Base-by-base conservation (phyloP, 139 green algal genomes). In the Spirogloea muscicola region DNA sequence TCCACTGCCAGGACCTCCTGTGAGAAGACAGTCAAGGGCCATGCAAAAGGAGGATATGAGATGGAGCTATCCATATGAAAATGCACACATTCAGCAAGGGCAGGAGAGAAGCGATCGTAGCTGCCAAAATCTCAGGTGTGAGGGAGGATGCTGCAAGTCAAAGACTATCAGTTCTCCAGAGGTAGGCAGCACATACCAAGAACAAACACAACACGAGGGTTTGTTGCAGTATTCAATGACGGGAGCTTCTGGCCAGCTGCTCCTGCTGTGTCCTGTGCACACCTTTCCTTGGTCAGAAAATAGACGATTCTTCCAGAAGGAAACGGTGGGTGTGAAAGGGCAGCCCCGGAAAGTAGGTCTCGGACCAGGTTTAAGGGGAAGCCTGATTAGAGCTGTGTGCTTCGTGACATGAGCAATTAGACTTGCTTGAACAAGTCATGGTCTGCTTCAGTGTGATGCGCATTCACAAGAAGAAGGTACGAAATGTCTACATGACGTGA, bases 1-100 rank as follows among this genome's bases (percentile, higher is more conserved):
- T 41, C 91, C 91, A n/a, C 78, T 87, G 37, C 91, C 91, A 34
- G 91, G 91, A 1, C 91, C 91, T 4, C 91, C 91, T 58, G 93
- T 25, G 27, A 60, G 49, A 5, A 25, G 27, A 13, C 27, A 37
- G 18, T 21, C 7, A 60, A 6, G 10, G 16, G 43, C 10, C 13
- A 52, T 52, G 10, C 16, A 10, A 52, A 52, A 10, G 43, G 43
- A 52, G 16, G 43, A n/a, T 52, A n/a, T n/a, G 2, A 25, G 27
- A 21, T 58, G 48, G 48, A 25, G 27, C 27, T 9, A 25, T 33
- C 25, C 48, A 33, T 25, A 9, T n/a, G n/a, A 58, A 33, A 27
- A 29, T 60, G 27, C 9, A 25, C 16, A 29, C 27, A 3, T 25
- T 25, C 31, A 27, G 7, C 27, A 60, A 37, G 7, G 34, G 13